These are phyloP conservation scores for Pestalotiopsis sp. DNA, from an alignment of 2,329 filamentous ascomycete species.

Conservation along the genomic window DNA sequence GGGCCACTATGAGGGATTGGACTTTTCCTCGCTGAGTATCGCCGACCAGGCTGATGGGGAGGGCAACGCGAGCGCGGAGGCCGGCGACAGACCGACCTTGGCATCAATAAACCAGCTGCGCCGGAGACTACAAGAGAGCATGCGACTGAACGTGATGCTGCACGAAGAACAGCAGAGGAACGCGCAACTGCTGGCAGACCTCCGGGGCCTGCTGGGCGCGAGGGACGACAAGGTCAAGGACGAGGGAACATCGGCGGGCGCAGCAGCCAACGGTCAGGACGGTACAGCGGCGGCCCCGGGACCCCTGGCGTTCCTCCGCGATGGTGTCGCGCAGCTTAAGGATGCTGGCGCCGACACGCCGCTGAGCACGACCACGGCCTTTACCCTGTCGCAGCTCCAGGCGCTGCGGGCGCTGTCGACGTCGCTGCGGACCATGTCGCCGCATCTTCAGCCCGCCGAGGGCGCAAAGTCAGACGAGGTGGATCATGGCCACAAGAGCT, in stretches of 20 bases:
- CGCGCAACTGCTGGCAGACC: conserved; percentile 32
- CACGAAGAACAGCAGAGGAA: conserved; percentile 52
- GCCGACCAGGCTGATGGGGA: conserved; percentile 19
- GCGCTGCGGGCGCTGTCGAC: conserved; percentile 69
- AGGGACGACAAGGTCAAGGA: conserved; percentile 26
- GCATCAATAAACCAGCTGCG: conserved; percentile 75
- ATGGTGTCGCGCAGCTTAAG: conserved; percentile 51
- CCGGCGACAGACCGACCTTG: conserved; percentile 53
- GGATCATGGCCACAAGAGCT: conserved; percentile 47
- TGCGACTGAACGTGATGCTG: conserved; percentile 62
- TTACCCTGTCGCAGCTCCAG: conserved; percentile 82
- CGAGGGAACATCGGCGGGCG: conserved; percentile 22
- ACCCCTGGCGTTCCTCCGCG: conserved; percentile 60
- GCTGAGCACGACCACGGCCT: conserved; percentile 72
- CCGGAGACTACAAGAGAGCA: conserved; percentile 61
- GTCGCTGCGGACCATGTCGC: conserved; percentile 65
- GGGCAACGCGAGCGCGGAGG: conserved; percentile 18
- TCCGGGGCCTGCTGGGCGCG: conserved; percentile 33
- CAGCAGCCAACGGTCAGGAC: not conserved
- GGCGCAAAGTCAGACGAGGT: conserved; percentile 31
- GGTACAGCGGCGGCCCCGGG: conserved; percentile 27
- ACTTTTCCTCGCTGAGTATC: conserved; percentile 37
- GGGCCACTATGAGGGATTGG: conserved; percentile 78
- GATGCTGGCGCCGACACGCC: conserved; percentile 56
- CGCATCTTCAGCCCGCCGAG: conserved; percentile 54